phyloP scores from a whole-genome alignment of 2,329 filamentous ascomycete species.

The Ustulina deusta region DNA sequence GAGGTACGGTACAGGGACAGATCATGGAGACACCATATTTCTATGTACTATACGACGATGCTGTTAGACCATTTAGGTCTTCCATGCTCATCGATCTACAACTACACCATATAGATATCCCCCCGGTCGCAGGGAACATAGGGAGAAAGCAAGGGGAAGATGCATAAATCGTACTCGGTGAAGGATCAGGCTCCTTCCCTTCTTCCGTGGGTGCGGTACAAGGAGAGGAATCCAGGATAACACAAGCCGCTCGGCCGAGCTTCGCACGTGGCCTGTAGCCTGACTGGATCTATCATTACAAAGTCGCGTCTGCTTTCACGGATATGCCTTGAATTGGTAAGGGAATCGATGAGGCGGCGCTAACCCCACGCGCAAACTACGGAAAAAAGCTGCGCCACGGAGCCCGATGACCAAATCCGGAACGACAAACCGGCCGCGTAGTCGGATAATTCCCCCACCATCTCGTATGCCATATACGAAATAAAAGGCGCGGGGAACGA shows the following conservation, averaged over 20 bases:
- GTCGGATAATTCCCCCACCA: conserved; percentile 13
- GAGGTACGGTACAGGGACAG: conserved; percentile 14
- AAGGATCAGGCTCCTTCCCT: conserved; percentile 32
- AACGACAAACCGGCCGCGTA: conserved; percentile 14
- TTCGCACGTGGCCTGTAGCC: conserved; percentile 9
- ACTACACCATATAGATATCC: neutral
- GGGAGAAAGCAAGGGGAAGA: neutral
- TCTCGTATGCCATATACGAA: conserved; percentile 6
- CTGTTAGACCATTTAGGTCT: conserved; percentile 1
- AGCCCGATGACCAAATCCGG: conserved; percentile 25
- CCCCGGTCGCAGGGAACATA: neutral
- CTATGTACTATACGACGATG: conserved; percentile 19
- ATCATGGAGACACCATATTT: conserved; percentile 6
- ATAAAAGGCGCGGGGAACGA: neutral
- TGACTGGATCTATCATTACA: conserved; percentile 4
- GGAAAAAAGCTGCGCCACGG: conserved; percentile 33
- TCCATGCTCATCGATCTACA: neutral
- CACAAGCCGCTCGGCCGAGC: conserved; percentile 12
- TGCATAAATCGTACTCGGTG: neutral
- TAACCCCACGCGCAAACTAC: conserved; percentile 8
- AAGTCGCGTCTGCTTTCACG: neutral
- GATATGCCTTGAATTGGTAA: neutral
- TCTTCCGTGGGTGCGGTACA: conserved; percentile 6
- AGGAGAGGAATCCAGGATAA: conserved; percentile 5
- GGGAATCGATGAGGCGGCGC: conserved; percentile 46